These are phyloP conservation scores for Penicillium canariense DNA, from an alignment of 495 filamentous ascomycete species.

Conservation along the genomic window DNA sequence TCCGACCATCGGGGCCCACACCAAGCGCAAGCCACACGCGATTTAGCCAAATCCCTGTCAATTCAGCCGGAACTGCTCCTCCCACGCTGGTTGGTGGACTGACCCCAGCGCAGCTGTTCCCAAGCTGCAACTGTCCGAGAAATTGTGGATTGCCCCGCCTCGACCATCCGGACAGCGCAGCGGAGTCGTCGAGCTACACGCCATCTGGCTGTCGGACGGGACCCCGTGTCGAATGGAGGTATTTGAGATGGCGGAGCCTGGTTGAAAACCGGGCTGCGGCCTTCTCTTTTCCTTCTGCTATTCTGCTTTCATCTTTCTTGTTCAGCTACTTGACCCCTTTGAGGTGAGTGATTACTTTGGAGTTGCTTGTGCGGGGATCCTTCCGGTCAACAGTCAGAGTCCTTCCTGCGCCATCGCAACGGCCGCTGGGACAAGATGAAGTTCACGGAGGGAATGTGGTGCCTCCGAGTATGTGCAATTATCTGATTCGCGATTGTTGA, in stretches of 20 bases:
- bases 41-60: constrained; percentile 16
- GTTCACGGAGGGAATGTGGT: constrained; percentile 49
- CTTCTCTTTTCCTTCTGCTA: not conserved
- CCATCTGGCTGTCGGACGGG: constrained; percentile 19
- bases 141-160: constrained; percentile 10
- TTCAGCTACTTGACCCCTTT: not conserved
- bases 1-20: not conserved
- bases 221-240: constrained; percentile 27
- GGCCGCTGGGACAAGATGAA: constrained; percentile 33
- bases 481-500: too few species aligned
- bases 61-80: constrained; percentile 11
- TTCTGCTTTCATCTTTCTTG: not conserved
- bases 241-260: not conserved
- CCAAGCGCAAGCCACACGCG: not conserved
- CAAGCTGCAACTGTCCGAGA: not conserved
- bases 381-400: not conserved
- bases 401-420: not conserved
- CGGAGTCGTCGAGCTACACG: constrained; percentile 6
- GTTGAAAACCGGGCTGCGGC: not conserved
- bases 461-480: constrained; percentile 28
- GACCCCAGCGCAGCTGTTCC: not conserved
- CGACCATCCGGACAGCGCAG: not conserved
- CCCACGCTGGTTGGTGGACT: constrained; percentile 14
- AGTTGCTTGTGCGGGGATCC: not conserved
- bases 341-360: not conserved